Evolutionary conservation across 345 rosid genomes (phyloP), one percentile per base, ranked within the genome.

Genomic region (Lepidium didymum): DNA sequence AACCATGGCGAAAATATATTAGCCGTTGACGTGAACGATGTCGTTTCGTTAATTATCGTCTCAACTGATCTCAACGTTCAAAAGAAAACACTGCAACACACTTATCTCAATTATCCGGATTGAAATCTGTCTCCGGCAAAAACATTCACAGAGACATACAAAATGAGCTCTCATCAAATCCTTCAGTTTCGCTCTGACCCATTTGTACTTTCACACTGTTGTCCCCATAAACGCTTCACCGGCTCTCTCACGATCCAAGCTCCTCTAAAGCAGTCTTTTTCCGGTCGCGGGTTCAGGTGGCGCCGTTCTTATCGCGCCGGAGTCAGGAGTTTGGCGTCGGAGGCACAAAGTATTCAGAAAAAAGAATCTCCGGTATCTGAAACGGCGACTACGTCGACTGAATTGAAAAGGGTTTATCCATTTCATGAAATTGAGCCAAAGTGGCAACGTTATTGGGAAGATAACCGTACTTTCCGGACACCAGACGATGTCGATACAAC

Each of bases 361-460:
- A 63, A 72, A 11, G 74, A 69, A 45, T 55, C 29, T 52, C 13
- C 19, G 56, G 36, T 2, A 0, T 10, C 31, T 15, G 66, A 58
- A 64, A 44, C 71, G 72, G 71, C 54, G 59, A 36, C 68, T 2
- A 7, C 31, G 15, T 19, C 73, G 55, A 56, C 42, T 38, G 79
- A 12, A 69, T 73, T 65, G 72, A 92, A 81, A 21, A 86, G 85
- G 73, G 88, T 84, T 10, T 90, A 93, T 61, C 98, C 97, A 1
- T 93, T 84, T 75, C 83, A 84, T 68, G 94, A 93, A 68, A 87
- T 93, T 65, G 98, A 90, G 81, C 94, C 91, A 59, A 88, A 85
- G 77, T 93, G 98, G 97, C 98, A 88, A 83, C 84, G 67, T 44
- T 81, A 71, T 72, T 93, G 98, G 98, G 88, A 90, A 64, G 78